Conservation (phyloP, 2,329 filamentous ascomycete species). For the Claviceps monticola region DNA sequence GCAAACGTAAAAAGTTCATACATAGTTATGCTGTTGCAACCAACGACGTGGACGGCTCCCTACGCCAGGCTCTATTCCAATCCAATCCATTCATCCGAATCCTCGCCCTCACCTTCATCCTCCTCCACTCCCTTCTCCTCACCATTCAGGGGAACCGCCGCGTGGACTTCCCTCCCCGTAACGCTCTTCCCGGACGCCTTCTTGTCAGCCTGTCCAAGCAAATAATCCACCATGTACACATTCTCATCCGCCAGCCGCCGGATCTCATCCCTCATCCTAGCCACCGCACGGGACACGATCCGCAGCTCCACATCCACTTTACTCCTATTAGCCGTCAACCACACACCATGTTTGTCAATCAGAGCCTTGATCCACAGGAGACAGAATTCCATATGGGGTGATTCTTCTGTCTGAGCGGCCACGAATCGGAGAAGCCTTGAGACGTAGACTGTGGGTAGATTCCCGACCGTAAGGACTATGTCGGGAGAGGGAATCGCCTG, state of each 20-base stretch:
- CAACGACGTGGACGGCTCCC: too few species aligned
- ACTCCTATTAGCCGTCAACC: conserved; percentile 66
- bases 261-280: conserved; percentile 69
- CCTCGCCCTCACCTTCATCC: conserved; percentile 14
- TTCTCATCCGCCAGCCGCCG: conserved; percentile 77
- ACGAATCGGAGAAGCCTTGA: conserved; percentile 75
- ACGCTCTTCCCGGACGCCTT: conserved; percentile 5
- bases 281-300: conserved; percentile 66
- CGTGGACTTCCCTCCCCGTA: conserved; percentile 8
- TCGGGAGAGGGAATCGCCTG: conserved; percentile 64
- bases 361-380: conserved; percentile 80
- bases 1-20: too few species aligned
- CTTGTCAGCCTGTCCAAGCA: conserved; percentile 39
- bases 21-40: too few species aligned
- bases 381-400: conserved; percentile 89
- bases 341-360: conserved; percentile 70
- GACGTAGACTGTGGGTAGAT: conserved; percentile 75
- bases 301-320: conserved; percentile 76
- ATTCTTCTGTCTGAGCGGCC: conserved; percentile 74
- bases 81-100: conserved; percentile 32
- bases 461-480: conserved; percentile 63
- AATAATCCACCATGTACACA: conserved; percentile 75
- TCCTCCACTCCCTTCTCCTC: conserved; percentile 13
- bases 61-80: not conserved
- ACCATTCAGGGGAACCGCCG: not conserved